Base-by-base conservation (phyloP, 2,329 filamentous ascomycete species). In the Ceratocystis eucalypticola region DNA sequence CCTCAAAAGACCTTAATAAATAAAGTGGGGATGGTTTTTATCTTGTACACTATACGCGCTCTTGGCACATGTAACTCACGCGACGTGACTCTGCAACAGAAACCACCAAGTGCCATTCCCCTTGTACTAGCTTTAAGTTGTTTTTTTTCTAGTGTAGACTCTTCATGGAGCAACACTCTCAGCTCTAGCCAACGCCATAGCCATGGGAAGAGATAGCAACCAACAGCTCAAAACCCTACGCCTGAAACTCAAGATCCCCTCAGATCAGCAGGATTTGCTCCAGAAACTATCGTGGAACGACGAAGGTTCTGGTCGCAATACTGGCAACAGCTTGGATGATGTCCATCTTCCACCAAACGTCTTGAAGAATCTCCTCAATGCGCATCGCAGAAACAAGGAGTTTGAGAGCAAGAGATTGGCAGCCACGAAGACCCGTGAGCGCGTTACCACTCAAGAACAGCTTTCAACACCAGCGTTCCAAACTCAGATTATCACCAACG, bases 321-420 rank as follows among this genome's bases (percentile, higher is more conserved):
- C 66, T 4, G 66, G 66, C 45, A n/a, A 28, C 10, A n/a, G 30
- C 22, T 48, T 65, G 5, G 66, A 67, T 8, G 66, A 59, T 6
- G 50, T 67, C 33, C 25, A 64, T 25, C 63, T 67, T 5, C 66
- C 66, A 7, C 8, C 44, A 17, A 25, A n/a, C 5, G 62, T 65
- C 2, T 28, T 67, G 12, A 8, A 33, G 5, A 65, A 67, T 33
- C 28, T 67, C 17, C 37, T 67, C n/a, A 25, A 59, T 30, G 37
- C 44, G 5, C 55, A 65, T 15, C 44, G 25, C 12, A 10, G 55
- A 48, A 61, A 50, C 8, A 33, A 22, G 41, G 33, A 61, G 25
- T 10, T 46, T 33, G 41, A 64, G 5, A 33, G 48, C 20, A 46
- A 41, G 41, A 20, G 59, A 65, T 15, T 59, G 5, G 41, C 22